Base-by-base conservation (phyloP, 1,284 basidiomycete genomes). In the Peniophora sp. region DNA sequence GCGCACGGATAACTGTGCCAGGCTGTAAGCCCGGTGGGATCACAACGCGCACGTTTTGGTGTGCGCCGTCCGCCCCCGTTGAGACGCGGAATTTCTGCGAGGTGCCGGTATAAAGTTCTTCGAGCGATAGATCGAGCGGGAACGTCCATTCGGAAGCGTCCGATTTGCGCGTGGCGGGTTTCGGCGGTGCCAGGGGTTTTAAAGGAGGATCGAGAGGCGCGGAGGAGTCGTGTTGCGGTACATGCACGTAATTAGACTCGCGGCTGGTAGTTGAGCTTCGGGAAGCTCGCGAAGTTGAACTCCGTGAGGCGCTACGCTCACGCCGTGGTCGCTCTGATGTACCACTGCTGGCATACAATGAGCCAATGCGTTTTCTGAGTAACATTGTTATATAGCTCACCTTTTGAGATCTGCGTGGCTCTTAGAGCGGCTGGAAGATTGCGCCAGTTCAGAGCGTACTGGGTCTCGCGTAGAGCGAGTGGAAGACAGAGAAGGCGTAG, bases 51-150 rank as follows among this genome's bases (percentile, higher is more conserved):
- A 94, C 76, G 23, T 16, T 19, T 8, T 45, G 44, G 20, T 23
- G 16, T 36, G 89, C 76, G 55, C 92, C 86, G 54, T 84, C 79
- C 32, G 48, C 5, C 12, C 59, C 78, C 51, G 90, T 82, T 14
- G 83, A 87, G 56, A 97, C 80, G 62, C 87, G 85, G 59, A 95
- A 85, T 56, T 79, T 81, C 67, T 89, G 92, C 32, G 79, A 82
- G 34, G 82, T 82, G 48, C 94, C 92, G 53, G 73, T 77, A 72
- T 89, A 93, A 47, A 97, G 74, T 56, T 97, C 92, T 61, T 95
- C 89, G 10, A 97, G 80, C 0, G 87, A 77, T 55, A 94, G 67
- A 14, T 81, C 78, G 20, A 97, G 78, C 0, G 87, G 84, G 63
- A 82, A 84, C 22, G 73, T 68, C 79, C 80, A 83, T 59, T 78